Evolutionary conservation across 495 filamentous ascomycete species (phyloP).

Genomic region (Zalerion maritima): DNA sequence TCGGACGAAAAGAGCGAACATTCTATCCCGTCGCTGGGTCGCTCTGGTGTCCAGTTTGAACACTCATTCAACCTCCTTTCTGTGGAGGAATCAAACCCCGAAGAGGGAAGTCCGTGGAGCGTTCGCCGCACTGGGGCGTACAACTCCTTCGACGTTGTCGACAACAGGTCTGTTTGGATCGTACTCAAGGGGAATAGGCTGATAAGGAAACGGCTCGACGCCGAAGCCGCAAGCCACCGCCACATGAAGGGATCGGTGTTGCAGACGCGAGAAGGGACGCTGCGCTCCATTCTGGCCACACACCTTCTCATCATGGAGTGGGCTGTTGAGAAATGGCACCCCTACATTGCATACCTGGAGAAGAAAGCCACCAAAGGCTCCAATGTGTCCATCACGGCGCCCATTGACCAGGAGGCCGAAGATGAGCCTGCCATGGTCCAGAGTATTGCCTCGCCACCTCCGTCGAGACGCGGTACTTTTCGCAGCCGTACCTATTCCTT

Average conservation of each 20-base stretch:
- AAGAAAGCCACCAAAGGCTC: too few relatives aligned
- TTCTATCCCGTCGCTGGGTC: conserved; percentile 18
- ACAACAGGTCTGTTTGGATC: conserved; percentile 21
- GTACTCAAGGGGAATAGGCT: conserved; percentile 25
- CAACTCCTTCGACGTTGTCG: conserved; percentile 27
- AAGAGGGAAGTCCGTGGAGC: conserved; percentile 18
- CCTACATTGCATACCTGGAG: conserved; percentile 28
- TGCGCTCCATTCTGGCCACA: conserved; percentile 16
- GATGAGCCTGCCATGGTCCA: too few relatives aligned
- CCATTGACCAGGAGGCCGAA: too few relatives aligned
- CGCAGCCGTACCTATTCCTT: too few relatives aligned
- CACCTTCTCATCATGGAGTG: conserved; percentile 27
- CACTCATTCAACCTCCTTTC: conserved; percentile 29
- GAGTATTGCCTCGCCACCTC: too few relatives aligned
- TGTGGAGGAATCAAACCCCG: conserved; percentile 16
- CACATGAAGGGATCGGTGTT: conserved; percentile 3
- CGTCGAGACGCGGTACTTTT: too few relatives aligned
- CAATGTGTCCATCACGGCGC: too few relatives aligned
- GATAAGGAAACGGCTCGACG: conserved; percentile 18
- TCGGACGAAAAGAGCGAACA: conserved; percentile 4
- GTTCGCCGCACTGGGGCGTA: conserved; percentile 26
- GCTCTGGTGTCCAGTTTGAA: conserved; percentile 22
- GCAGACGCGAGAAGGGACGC: too few relatives aligned
- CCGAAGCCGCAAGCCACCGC: conserved; percentile 3
- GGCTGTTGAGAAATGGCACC: conserved; percentile 31